Conservation (phyloP, 768 basidiomycete species). For the Tulasnella calospora region DNA sequence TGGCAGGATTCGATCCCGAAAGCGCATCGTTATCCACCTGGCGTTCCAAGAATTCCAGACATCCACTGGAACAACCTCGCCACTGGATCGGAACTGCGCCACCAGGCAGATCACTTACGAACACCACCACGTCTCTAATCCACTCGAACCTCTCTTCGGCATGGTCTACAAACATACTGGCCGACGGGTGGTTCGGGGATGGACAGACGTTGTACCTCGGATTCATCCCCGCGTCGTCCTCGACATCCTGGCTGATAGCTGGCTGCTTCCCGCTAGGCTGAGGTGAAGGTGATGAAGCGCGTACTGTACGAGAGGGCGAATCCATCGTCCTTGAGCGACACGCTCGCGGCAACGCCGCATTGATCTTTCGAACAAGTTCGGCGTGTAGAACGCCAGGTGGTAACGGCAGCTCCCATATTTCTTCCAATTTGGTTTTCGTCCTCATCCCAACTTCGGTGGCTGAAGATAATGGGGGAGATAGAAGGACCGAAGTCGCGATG, state of each 20-base stretch:
- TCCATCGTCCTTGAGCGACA: constrained; percentile 15
- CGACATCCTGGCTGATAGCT: not conserved
- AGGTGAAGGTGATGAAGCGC: not conserved
- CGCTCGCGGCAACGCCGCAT: not conserved
- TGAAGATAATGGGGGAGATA: constrained; percentile 32
- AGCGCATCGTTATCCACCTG: not conserved
- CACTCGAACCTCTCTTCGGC: constrained; percentile 63
- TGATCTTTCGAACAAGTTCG: constrained; percentile 8
- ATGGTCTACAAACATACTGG: constrained; percentile 48
- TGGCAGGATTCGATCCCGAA: not conserved
- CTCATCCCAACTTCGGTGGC: constrained; percentile 5
- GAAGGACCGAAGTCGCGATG: constrained; percentile 39
- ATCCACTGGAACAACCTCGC: constrained; percentile 62
- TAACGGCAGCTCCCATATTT: constrained; percentile 13
- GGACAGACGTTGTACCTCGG: constrained; percentile 23
- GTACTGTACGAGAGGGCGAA: not conserved
- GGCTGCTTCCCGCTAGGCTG: not conserved
- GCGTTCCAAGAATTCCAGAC: constrained; percentile 54
- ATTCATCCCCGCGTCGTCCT: constrained; percentile 13
- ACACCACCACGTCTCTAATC: constrained; percentile 51
- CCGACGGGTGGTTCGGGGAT: constrained; percentile 11
- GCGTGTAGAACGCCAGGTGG: not conserved
- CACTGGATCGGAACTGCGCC: constrained; percentile 53
- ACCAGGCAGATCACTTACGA: constrained; percentile 43
- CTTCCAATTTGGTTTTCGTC: constrained; percentile 7